Evolutionary conservation across 2,329 filamentous ascomycete genomes (phyloP).

Genomic region (Setomelanomma holmii): DNA sequence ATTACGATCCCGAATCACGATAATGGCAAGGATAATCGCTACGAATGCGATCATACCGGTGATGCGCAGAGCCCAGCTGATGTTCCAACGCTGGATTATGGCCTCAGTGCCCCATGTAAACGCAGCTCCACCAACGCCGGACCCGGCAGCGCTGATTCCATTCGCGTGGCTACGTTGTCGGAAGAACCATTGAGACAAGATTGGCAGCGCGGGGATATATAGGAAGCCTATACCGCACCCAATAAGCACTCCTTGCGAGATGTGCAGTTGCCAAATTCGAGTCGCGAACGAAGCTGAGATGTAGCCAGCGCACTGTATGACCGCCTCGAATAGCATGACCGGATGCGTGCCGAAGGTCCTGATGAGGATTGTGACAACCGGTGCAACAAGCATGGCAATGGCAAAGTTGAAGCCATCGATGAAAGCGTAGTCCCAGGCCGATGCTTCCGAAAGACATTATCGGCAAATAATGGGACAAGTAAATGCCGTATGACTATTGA

Average conservation of each 20-base stretch:
- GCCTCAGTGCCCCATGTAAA: slow-evolving; percentile 40
- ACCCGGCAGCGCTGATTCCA: slow-evolving; percentile 49
- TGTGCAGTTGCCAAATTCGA: slow-evolving; percentile 50
- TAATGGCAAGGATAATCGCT: slow-evolving; percentile 37
- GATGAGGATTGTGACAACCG: slow-evolving; percentile 39
- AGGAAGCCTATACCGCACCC: slow-evolving; percentile 52
- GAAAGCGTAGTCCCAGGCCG: slow-evolving; percentile 48
- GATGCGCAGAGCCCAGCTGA: slow-evolving; percentile 53
- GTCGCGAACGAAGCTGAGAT: slow-evolving; percentile 49
- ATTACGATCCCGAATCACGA: slow-evolving; percentile 44
- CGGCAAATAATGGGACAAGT: slow-evolving; percentile 52
- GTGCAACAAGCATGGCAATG: slow-evolving; percentile 44
- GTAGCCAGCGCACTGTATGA: slow-evolving; percentile 45
- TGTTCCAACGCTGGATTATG: slow-evolving; percentile 46
- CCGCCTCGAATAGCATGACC: slow-evolving; percentile 41
- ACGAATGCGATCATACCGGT: slow-evolving; percentile 44
- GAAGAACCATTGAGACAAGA: slow-evolving; percentile 54
- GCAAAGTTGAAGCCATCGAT: slow-evolving; percentile 51
- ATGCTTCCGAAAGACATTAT: slow-evolving; percentile 44
- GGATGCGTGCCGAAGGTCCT: slow-evolving; percentile 32
- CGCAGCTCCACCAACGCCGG: slow-evolving; percentile 51
- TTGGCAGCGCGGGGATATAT: slow-evolving; percentile 48
- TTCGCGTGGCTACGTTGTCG: slow-evolving; percentile 50
- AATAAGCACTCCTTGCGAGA: slow-evolving; percentile 51
- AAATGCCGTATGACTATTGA: slow-evolving; percentile 50